Evolutionary conservation across 352 stramenopile species (phyloP).

Genomic region (Pythium sp.): DNA sequence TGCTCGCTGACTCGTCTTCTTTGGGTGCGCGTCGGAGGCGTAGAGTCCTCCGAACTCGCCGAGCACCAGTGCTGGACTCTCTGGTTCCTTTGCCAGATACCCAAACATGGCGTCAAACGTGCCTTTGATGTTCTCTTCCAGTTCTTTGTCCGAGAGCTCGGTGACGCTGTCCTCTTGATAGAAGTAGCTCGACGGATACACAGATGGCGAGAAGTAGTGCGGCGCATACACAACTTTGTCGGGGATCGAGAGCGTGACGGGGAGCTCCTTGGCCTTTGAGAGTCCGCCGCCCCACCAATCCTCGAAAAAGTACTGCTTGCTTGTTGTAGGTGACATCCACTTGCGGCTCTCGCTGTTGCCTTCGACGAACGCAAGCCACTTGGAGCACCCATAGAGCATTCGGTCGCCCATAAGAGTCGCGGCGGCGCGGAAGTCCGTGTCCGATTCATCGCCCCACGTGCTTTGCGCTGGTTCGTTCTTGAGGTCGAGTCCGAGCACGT

Average conservation of each 20-base stretch:
- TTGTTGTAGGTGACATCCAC: constrained; percentile 36
- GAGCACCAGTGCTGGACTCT: constrained; percentile 46
- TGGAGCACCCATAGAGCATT: constrained; percentile 63
- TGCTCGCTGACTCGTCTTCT: constrained; percentile 58
- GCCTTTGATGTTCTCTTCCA: constrained; percentile 36
- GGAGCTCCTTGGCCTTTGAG: constrained; percentile 34
- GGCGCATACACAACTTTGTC: constrained; percentile 79
- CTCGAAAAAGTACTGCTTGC: constrained; percentile 48
- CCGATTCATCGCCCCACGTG: constrained; percentile 46
- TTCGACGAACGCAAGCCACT: constrained; percentile 74
- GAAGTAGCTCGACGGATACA: constrained; percentile 62
- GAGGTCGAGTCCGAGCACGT: constrained; percentile 69
- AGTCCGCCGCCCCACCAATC: constrained; percentile 63
- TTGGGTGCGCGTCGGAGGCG: constrained; percentile 40
- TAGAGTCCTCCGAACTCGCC: constrained; percentile 75
- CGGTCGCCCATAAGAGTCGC: constrained; percentile 50
- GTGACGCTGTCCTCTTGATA: constrained; percentile 30
- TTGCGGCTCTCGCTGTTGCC: constrained; percentile 47
- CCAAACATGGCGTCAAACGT: constrained; percentile 74
- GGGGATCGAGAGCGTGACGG: constrained; percentile 39
- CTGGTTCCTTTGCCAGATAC: constrained; percentile 42
- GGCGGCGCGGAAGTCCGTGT: constrained; percentile 45
- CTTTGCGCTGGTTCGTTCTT: constrained; percentile 51
- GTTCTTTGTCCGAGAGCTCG: constrained; percentile 44
- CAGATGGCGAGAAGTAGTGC: constrained; percentile 69